phyloP scores from a whole-genome alignment of 257 asterid species.

The Lantana camara region DNA sequence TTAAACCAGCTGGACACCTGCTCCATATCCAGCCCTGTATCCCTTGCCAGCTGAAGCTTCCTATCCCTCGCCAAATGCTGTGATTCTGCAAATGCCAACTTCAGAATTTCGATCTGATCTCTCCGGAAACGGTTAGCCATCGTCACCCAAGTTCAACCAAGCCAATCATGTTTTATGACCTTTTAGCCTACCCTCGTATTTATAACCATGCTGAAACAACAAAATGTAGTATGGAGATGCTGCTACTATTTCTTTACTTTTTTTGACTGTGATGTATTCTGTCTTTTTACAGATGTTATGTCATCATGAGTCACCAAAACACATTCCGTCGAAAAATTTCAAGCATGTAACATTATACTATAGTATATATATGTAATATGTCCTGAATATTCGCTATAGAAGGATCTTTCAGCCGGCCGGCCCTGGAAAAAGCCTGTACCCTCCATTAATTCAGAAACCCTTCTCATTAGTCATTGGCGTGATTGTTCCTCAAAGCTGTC shows the following conservation, averaged over 20 bases:
- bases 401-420: too few species aligned
- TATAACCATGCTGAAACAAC: not conserved
- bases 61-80: slow-evolving; percentile 19
- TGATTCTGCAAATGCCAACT: slow-evolving; percentile 24
- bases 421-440: too few species aligned
- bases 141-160: not conserved
- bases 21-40: slow-evolving; percentile 45
- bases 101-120: slow-evolving; percentile 27
- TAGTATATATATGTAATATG: too few species aligned
- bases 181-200: not conserved
- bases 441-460: too few species aligned
- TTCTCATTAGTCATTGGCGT: too few species aligned
- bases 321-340: too few species aligned
- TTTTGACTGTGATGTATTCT: too few species aligned
- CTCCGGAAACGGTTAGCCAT: slow-evolving; percentile 20
- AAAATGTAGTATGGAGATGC: not conserved
- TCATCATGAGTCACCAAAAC: too few species aligned
- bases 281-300: too few species aligned
- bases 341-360: too few species aligned
- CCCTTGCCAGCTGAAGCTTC: slow-evolving; percentile 23
- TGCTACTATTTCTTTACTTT: not conserved
- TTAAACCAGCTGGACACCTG: slow-evolving; percentile 40
- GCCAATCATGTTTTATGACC: not conserved
- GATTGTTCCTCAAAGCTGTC: too few species aligned
- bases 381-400: too few species aligned